Percentiles rank a stretch among this genome's conserved stretches.
Evolutionary conservation across 1,284 basidiomycete genomes (phyloP).

Genomic region (Cutaneotrichosporon sp.): DNA sequence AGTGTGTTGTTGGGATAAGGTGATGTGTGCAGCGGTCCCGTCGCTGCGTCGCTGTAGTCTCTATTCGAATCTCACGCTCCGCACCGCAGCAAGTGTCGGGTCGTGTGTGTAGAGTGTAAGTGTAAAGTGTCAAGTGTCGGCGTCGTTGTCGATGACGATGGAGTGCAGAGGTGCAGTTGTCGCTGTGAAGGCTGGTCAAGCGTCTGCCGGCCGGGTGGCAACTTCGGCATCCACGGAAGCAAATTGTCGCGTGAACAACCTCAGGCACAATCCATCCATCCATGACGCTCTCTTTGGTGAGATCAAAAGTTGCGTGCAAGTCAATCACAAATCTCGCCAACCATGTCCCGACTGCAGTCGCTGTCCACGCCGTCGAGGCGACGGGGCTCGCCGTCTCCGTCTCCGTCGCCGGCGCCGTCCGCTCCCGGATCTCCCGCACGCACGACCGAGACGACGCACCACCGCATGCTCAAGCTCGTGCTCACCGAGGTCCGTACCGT

Average conservation of each 20-base stretch:
- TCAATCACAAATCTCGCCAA: too few relatives aligned
- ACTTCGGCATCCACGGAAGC: constrained; percentile 5
- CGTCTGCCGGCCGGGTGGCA: constrained; percentile 1
- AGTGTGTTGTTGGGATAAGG: too few relatives aligned
- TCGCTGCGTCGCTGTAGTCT: too few relatives aligned
- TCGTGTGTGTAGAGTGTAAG: not conserved
- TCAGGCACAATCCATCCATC: too few relatives aligned
- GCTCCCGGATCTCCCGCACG: constrained; percentile 10
- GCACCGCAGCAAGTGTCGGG: too few relatives aligned
- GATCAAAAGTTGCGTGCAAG: too few relatives aligned
- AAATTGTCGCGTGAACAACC: not conserved
- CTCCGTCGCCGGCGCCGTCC: constrained; percentile 29
- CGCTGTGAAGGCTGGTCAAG: too few relatives aligned
- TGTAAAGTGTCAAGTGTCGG: too few relatives aligned
- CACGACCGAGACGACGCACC: constrained; percentile 35
- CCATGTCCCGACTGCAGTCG: constrained; percentile 19
- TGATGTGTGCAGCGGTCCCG: too few relatives aligned
- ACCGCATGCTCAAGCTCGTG: constrained; percentile 41
- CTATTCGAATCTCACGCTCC: too few relatives aligned
- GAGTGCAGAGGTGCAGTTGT: not conserved
- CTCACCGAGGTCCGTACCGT: constrained; percentile 29
- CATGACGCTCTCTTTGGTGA: too few relatives aligned
- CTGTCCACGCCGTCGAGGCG: constrained; percentile 50
- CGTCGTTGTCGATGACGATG: not conserved
- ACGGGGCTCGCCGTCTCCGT: constrained; percentile 44